These are phyloP conservation scores for Iberis amara DNA, from an alignment of 441 rosid genomes.

Conservation along the genomic window DNA sequence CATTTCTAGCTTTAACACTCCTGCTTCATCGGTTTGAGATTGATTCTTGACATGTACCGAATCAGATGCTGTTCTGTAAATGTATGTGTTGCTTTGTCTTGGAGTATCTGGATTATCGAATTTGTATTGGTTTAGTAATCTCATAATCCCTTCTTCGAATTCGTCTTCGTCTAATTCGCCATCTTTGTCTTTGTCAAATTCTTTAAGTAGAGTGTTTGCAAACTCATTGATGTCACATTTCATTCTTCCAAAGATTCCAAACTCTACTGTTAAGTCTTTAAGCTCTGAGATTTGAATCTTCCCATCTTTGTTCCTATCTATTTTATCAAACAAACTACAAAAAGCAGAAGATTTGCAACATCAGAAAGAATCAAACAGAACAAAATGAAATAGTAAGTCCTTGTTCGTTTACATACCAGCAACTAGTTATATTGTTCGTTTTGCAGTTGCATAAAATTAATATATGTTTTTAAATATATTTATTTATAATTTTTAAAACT, in stretches of 20 bases:
- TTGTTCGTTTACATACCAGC: too few relatives aligned
- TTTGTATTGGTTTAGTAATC: slow-evolving; percentile 26
- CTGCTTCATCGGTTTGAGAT: slow-evolving; percentile 12
- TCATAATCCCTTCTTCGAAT: slow-evolving; percentile 33
- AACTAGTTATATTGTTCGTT: too few relatives aligned
- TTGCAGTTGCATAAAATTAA: too few relatives aligned
- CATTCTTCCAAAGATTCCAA: slow-evolving; percentile 31
- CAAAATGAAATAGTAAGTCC: background rate
- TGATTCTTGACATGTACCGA: slow-evolving; percentile 20
- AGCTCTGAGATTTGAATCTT: slow-evolving; percentile 33
- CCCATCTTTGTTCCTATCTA: slow-evolving; percentile 30
- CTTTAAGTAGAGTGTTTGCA: slow-evolving; percentile 29
- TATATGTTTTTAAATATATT: too few relatives aligned
- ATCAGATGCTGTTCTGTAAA: slow-evolving; percentile 30
- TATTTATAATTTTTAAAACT: too few relatives aligned
- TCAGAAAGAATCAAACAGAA: slow-evolving; percentile 8
- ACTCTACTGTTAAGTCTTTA: slow-evolving; percentile 31
- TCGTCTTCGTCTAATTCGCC: slow-evolving; percentile 30
- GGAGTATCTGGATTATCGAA: slow-evolving; percentile 29
- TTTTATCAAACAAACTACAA: slow-evolving; percentile 25
- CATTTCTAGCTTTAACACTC: slow-evolving; percentile 29
- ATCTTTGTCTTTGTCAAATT: slow-evolving; percentile 31
- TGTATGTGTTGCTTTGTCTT: slow-evolving; percentile 22
- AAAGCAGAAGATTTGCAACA: background rate
- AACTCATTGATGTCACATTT: slow-evolving; percentile 34